phyloP scores from a whole-genome alignment of 2,329 filamentous ascomycete genomes.

The Apiospora pterosperma region DNA sequence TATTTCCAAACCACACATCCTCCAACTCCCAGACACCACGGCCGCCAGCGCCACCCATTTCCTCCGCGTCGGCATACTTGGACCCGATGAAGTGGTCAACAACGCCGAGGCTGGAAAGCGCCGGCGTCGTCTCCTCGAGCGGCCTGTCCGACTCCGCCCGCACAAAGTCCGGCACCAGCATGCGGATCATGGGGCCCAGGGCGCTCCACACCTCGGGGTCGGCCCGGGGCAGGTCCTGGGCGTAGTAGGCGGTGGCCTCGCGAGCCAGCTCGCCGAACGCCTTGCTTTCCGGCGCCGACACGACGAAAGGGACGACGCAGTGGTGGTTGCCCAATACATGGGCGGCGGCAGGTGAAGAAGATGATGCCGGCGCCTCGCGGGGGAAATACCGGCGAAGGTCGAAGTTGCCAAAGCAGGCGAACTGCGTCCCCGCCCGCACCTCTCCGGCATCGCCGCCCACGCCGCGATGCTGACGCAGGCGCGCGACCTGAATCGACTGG shows the following conservation, averaged over 20 bases:
- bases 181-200: conserved; percentile 11
- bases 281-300: conserved; percentile 5
- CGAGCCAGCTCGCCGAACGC: conserved; percentile 7
- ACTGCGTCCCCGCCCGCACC: conserved; percentile 2
- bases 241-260: conserved; percentile 8
- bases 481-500: conserved; percentile 7
- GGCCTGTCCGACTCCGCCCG: neutral
- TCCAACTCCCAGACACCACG: conserved; percentile 6
- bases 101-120: conserved; percentile 10
- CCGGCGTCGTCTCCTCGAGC: conserved; percentile 11
- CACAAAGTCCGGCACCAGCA: conserved; percentile 10
- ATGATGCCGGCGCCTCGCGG: neutral
- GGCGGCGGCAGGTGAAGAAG: neutral
- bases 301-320: conserved; percentile 9
- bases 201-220: conserved; percentile 11
- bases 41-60: neutral
- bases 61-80: conserved; percentile 6
- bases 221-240: conserved; percentile 8
- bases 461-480: neutral
- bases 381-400: conserved; percentile 13
- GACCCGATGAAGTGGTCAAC: conserved; percentile 9
- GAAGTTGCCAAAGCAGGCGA: conserved; percentile 12
- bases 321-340: conserved; percentile 11
- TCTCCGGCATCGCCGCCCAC: neutral
- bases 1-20: conserved; percentile 10